Percentiles rank a stretch among this genome's conserved stretches.
These are phyloP conservation scores for Chlamydomonas urium DNA, from an alignment of 139 green algal genomes.

Conservation along the genomic window DNA sequence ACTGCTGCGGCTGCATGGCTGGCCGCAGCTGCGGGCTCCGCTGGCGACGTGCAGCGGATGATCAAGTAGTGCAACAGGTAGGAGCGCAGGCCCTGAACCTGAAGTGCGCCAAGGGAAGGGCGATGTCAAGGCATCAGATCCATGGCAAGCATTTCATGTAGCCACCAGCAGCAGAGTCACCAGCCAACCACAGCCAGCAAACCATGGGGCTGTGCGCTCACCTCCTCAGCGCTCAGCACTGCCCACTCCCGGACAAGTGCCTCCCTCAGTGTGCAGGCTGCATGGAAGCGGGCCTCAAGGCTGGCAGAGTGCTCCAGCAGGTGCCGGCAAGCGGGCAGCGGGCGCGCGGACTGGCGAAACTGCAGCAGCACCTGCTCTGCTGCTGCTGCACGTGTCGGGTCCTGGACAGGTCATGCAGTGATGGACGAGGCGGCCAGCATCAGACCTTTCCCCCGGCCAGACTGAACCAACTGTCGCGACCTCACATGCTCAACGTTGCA, in stretches of 20 bases:
- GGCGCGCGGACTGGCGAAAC: slow-evolving; percentile 38
- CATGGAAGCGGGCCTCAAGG: slow-evolving; percentile 45
- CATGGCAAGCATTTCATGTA: no score
- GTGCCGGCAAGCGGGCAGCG: slow-evolving; percentile 49
- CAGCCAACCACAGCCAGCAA: no score
- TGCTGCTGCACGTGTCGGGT: neutral
- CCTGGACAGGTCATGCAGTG: no score
- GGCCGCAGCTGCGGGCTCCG: neutral
- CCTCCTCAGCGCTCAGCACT: slow-evolving; percentile 5
- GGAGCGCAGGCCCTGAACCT: slow-evolving; percentile 1
- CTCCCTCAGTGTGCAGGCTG: slow-evolving; percentile 51
- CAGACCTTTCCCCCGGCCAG: no score
- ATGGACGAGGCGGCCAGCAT: no score
- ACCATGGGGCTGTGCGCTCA: no score
- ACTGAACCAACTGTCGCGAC: no score
- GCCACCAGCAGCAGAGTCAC: no score
- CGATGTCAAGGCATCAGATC: neutral
- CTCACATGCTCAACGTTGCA: no score
- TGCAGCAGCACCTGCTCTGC: slow-evolving; percentile 37
- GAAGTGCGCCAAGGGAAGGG: neutral
- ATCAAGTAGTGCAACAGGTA: slow-evolving; percentile 16
- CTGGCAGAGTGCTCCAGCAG: slow-evolving; percentile 43
- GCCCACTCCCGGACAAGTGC: slow-evolving; percentile 56
- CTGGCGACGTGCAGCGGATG: neutral
- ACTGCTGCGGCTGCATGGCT: neutral